These are phyloP conservation scores for Pyronema domesticum DNA, from an alignment of 495 filamentous ascomycete genomes.

Conservation along the genomic window DNA sequence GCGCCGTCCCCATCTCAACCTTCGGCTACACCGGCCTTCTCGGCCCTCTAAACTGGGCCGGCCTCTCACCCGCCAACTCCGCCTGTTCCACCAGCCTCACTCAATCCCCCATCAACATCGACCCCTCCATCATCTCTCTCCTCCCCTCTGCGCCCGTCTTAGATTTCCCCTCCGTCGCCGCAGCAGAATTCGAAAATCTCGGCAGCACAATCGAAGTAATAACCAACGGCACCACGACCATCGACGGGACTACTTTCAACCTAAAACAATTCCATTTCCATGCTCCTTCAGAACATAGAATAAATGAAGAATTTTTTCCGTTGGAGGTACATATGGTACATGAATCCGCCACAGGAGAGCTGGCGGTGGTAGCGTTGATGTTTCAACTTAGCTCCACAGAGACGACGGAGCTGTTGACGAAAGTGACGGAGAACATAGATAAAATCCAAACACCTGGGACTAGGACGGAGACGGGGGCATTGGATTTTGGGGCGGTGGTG, in stretches of 20 bases:
- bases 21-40: conserved; percentile 23
- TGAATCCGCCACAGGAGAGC: conserved; percentile 26
- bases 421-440: conserved; percentile 34
- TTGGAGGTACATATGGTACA: conserved; percentile 54
- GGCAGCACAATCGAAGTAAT: conserved; percentile 25
- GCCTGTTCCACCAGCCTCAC: conserved; percentile 14
- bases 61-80: conserved; percentile 19
- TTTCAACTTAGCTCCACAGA: conserved; percentile 36
- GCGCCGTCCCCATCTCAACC: conserved; percentile 17
- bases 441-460: conserved; percentile 38
- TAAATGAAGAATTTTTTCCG: conserved; percentile 37
- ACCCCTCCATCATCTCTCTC: conserved; percentile 7
- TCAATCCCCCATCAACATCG: conserved; percentile 25
- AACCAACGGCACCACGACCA: conserved; percentile 27
- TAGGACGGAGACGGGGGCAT: conserved; percentile 34
- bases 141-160: conserved; percentile 13
- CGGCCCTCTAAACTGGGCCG: conserved; percentile 24
- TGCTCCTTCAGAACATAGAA: conserved; percentile 47
- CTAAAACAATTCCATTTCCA: conserved; percentile 56
- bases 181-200: conserved; percentile 26
- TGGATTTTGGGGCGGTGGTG: conserved; percentile 40
- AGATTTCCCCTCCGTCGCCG: conserved; percentile 12
- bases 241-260: conserved; percentile 31
- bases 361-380: conserved; percentile 43
- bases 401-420: conserved; percentile 35